Conservation (phyloP, 805 yeast genomes). For the Metschnikowia cubensis region DNA sequence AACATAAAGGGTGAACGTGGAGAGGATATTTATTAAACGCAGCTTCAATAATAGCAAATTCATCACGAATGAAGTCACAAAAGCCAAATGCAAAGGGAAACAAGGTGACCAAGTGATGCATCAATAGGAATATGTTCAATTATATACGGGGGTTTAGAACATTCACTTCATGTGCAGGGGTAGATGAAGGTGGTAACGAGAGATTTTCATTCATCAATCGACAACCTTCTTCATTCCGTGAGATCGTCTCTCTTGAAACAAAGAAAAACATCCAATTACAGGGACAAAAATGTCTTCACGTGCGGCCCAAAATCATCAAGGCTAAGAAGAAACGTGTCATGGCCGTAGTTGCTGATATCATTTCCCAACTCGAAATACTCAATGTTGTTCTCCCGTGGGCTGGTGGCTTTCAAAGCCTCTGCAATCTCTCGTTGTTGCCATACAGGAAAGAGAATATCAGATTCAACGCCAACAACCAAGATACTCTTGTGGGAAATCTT, state of each 20-base stretch:
- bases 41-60: no score
- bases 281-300: slow-evolving; percentile 56
- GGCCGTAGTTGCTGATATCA: slow-evolving; percentile 80
- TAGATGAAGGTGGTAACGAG: no score
- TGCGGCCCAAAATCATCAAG: slow-evolving; percentile 78
- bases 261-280: neutral
- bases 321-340: slow-evolving; percentile 83
- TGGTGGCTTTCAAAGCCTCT: slow-evolving; percentile 43
- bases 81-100: no score
- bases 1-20: no score
- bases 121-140: no score
- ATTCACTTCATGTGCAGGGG: no score
- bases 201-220: no score
- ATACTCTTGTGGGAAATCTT: slow-evolving; percentile 61
- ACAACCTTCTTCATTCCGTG: neutral
- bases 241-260: no score
- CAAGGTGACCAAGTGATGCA: no score
- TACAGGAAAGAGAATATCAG: slow-evolving; percentile 86
- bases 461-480: slow-evolving; percentile 85
- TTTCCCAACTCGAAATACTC: slow-evolving; percentile 71
- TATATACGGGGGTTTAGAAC: no score
- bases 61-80: no score
- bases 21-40: no score
- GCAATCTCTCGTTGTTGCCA: slow-evolving; percentile 91
- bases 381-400: slow-evolving; percentile 32